Evolutionary conservation across 208 protist genomes (phyloP).

Genomic region (Trypanosomatidae sp.): DNA sequence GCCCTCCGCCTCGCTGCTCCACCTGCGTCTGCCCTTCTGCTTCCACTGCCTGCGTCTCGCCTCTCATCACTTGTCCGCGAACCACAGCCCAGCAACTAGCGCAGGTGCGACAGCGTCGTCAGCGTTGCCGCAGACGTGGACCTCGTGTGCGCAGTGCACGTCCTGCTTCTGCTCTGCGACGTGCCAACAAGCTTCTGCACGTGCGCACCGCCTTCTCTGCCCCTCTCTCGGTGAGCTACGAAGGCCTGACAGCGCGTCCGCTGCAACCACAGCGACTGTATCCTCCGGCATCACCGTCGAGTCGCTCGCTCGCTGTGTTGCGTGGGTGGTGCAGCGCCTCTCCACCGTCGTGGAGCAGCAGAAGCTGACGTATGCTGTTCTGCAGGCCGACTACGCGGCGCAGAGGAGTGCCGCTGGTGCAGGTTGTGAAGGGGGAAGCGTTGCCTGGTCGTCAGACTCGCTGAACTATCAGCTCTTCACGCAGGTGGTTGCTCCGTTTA

Average conservation of each 20-base stretch:
- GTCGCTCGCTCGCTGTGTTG: conserved; percentile 65
- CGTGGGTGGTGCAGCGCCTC: conserved; percentile 50
- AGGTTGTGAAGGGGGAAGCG: too few relatives aligned
- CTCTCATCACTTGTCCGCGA: neutral
- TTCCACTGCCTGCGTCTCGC: conserved; percentile 62
- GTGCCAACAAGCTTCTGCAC: conserved; percentile 36
- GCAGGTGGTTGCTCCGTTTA: conserved; percentile 53
- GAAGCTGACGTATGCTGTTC: conserved; percentile 34
- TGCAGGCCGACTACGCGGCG: conserved; percentile 32
- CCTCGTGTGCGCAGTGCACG: conserved; percentile 35
- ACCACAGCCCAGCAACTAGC: neutral
- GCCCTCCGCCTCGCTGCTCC: conserved; percentile 42
- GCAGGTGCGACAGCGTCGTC: neutral
- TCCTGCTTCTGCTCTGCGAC: conserved; percentile 61
- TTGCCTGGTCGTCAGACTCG: conserved; percentile 6
- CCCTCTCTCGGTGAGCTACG: conserved; percentile 31
- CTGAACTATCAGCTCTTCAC: conserved; percentile 67
- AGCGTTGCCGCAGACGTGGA: conserved; percentile 25
- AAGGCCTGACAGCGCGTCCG: neutral
- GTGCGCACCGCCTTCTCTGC: conserved; percentile 60
- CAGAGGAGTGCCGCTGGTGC: neutral
- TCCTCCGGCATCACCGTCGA: conserved; percentile 53
- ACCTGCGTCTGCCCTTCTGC: conserved; percentile 49
- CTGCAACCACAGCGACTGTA: neutral
- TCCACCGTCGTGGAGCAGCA: conserved; percentile 42